phyloP scores from a whole-genome alignment of 177 flowering plant species.

The Vitis hybrid region DNA sequence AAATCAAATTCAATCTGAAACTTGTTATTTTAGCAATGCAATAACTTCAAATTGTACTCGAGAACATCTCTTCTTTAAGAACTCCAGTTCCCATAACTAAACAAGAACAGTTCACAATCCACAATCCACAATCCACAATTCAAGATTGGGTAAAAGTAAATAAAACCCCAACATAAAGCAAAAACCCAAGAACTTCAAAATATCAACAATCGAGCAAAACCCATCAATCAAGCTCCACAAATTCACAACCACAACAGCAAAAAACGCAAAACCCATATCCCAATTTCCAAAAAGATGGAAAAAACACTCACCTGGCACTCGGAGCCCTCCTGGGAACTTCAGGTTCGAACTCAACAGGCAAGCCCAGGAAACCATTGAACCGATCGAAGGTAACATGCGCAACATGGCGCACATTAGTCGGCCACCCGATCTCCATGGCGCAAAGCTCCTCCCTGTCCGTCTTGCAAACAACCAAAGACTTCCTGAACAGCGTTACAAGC shows the following conservation, averaged over 20 bases:
- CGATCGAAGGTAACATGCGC: slow-evolving; percentile 91
- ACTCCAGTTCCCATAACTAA: too few relatives aligned
- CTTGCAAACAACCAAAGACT: slow-evolving; percentile 58
- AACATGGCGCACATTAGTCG: slow-evolving; percentile 83
- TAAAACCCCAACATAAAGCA: too few relatives aligned
- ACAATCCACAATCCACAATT: not conserved
- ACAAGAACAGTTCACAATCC: not conserved
- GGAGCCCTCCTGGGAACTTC: slow-evolving; percentile 85
- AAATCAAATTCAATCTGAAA: too few relatives aligned
- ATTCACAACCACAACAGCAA: not conserved
- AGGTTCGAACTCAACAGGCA: slow-evolving; percentile 92
- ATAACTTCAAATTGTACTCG: too few relatives aligned
- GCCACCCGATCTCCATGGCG: slow-evolving; percentile 88
- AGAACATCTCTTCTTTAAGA: too few relatives aligned
- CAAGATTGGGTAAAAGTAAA: not conserved
- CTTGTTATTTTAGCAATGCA: too few relatives aligned
- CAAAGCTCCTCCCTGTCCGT: slow-evolving; percentile 47
- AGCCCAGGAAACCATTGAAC: slow-evolving; percentile 86
- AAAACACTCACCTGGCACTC: slow-evolving; percentile 71
- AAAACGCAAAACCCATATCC: slow-evolving; percentile 2
- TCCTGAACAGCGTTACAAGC: slow-evolving; percentile 64
- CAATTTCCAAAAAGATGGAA: not conserved
- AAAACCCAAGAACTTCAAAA: too few relatives aligned
- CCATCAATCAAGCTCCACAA: not conserved
- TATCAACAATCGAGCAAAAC: slow-evolving; percentile 3